These are phyloP conservation scores for Rosa persica DNA, from an alignment of 306 rosid genomes.

Conservation along the genomic window DNA sequence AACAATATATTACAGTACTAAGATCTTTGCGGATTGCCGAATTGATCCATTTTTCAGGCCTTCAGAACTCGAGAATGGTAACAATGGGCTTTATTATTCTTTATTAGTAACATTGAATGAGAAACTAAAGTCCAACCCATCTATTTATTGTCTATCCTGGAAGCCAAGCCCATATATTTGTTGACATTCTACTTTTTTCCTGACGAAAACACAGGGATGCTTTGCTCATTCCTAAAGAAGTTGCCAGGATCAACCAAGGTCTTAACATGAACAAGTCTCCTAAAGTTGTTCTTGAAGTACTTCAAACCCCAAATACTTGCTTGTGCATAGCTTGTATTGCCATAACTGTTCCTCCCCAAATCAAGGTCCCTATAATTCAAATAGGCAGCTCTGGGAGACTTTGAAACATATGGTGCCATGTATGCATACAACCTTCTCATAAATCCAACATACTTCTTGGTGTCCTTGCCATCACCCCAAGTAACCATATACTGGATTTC, in stretches of 20 bases:
- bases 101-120: neutral
- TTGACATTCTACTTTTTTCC: neutral
- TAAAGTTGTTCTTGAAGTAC: conserved; percentile 70
- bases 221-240: conserved; percentile 67
- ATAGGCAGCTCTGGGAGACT: conserved; percentile 66
- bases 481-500: conserved; percentile 47
- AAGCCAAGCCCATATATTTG: neutral
- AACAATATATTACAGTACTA: too few species aligned
- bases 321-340: conserved; percentile 10
- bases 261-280: conserved; percentile 59
- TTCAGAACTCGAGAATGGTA: neutral
- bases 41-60: neutral
- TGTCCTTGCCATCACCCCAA: conserved; percentile 46
- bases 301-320: conserved; percentile 56
- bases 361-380: conserved; percentile 76
- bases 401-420: conserved; percentile 63
- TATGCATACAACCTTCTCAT: conserved; percentile 54
- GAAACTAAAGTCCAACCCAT: neutral
- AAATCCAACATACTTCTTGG: conserved; percentile 39
- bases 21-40: neutral
- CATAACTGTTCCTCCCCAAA: conserved; percentile 16
- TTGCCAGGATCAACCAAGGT: conserved; percentile 64
- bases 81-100: neutral
- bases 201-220: conserved; percentile 43
- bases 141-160: neutral